Evolutionary conservation across 345 rosid species (phyloP).

Genomic region (Hypericum androsaemum): DNA sequence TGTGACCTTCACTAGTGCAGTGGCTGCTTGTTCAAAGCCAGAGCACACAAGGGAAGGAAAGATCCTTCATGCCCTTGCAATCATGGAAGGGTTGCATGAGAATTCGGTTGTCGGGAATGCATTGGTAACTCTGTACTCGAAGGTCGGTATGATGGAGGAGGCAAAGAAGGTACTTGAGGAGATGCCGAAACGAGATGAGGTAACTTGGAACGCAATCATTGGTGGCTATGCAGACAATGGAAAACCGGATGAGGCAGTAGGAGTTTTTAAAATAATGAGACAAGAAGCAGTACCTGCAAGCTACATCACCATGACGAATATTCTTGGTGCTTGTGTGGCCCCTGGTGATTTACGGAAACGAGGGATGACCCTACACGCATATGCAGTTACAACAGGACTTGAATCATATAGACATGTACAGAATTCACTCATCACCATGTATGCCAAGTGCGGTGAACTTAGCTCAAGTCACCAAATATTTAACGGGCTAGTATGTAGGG

Average conservation of each 20-base stretch:
- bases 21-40: constrained; percentile 56
- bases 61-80: constrained; percentile 58
- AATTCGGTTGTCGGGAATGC: constrained; percentile 66
- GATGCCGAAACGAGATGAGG: constrained; percentile 38
- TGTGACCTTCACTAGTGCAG: constrained; percentile 71
- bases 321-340: constrained; percentile 58
- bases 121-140: constrained; percentile 59
- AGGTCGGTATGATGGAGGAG: constrained; percentile 41
- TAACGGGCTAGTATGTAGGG: constrained; percentile 29
- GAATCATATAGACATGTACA: constrained; percentile 44
- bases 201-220: constrained; percentile 82
- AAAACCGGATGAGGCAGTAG: constrained; percentile 35
- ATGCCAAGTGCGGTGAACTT: constrained; percentile 72
- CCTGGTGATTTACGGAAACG: constrained; percentile 33
- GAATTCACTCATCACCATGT: constrained; percentile 75
- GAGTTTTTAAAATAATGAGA: constrained; percentile 49
- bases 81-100: constrained; percentile 34
- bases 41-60: constrained; percentile 38
- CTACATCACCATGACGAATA: constrained; percentile 54
- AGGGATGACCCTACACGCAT: constrained; percentile 58
- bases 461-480: constrained; percentile 44
- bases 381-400: constrained; percentile 45
- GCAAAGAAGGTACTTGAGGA: constrained; percentile 42
- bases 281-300: constrained; percentile 34
- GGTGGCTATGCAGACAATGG: constrained; percentile 63